Evolutionary conservation across 2,329 filamentous ascomycete species (phyloP).

Genomic region (Helminthosporium solani): DNA sequence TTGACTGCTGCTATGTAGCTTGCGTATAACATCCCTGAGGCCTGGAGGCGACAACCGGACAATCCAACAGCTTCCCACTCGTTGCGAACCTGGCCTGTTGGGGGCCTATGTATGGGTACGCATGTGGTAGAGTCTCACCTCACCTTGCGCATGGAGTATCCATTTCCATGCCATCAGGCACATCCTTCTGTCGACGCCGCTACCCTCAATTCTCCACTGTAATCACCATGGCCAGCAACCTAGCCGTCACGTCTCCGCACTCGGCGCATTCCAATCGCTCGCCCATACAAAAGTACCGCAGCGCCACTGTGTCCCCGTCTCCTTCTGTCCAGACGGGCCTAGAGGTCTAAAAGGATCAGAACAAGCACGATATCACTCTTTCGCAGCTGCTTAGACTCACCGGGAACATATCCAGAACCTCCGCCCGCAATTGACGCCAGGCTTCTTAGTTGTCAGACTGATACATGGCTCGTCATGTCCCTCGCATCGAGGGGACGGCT

Average conservation of each 20-base stretch:
- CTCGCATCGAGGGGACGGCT: constrained; percentile 75
- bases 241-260: not conserved
- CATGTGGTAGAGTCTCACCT: no score
- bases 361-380: not conserved
- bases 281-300: constrained; percentile 80
- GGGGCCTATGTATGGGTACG: no score
- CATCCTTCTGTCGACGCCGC: no score
- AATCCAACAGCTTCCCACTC: no score
- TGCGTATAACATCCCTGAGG: no score
- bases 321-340: constrained; percentile 81
- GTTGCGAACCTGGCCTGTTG: no score
- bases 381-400: constrained; percentile 41
- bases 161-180: no score
- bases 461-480: constrained; percentile 82
- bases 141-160: no score
- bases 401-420: constrained; percentile 69
- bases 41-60: no score
- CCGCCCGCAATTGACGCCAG: constrained; percentile 74
- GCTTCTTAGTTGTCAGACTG: constrained; percentile 80
- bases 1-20: no score
- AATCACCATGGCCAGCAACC: not conserved
- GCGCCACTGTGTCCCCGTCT: constrained; percentile 80
- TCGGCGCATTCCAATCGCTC: constrained; percentile 57
- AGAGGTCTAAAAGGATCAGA: constrained; percentile 59
- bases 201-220: no score